These are phyloP conservation scores for Chaetoscypha palmicola DNA, from an alignment of 2,329 filamentous ascomycete species.

Conservation along the genomic window DNA sequence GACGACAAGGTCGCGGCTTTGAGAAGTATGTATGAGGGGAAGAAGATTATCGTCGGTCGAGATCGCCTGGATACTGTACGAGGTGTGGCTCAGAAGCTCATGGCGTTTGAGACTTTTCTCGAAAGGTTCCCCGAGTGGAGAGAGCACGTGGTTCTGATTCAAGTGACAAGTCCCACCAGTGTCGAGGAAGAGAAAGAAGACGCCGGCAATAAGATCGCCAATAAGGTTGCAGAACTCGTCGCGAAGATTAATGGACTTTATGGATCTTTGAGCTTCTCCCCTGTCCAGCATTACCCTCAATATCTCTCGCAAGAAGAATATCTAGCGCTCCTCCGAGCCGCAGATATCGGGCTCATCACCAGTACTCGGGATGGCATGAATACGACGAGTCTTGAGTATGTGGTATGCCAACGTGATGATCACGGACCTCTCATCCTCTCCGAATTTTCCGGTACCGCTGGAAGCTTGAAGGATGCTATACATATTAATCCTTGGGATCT, in stretches of 20 bases:
- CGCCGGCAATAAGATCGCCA: conserved; percentile 71
- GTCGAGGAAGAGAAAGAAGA: conserved; percentile 74
- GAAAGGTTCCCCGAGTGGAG: conserved; percentile 88
- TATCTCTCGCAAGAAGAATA: conserved; percentile 88
- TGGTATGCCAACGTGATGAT: conserved; percentile 82
- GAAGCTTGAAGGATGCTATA: conserved; percentile 75
- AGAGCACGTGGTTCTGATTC: conserved; percentile 86
- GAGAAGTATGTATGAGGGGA: conserved; percentile 72
- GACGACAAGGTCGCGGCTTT: conserved; percentile 67
- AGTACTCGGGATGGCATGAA: conserved; percentile 98
- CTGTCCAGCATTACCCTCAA: conserved; percentile 91
- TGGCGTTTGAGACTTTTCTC: conserved; percentile 88
- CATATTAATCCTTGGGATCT: conserved; percentile 97
- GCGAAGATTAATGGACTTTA: conserved; percentile 87
- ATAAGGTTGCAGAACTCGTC: conserved; percentile 83
- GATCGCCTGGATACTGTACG: conserved; percentile 90
- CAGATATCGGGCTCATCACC: conserved; percentile 88
- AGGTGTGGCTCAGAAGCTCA: conserved; percentile 90
- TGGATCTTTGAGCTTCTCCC: conserved; percentile 80
- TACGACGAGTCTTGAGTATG: conserved; percentile 90
- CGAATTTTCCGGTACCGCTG: conserved; percentile 91
- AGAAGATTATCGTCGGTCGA: conserved; percentile 90
- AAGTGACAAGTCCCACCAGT: conserved; percentile 83
- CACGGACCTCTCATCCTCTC: conserved; percentile 88
- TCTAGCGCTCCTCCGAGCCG: conserved; percentile 83